These are phyloP conservation scores for Pleomassaria siparia DNA, from an alignment of 2,329 filamentous ascomycete genomes.

Conservation along the genomic window DNA sequence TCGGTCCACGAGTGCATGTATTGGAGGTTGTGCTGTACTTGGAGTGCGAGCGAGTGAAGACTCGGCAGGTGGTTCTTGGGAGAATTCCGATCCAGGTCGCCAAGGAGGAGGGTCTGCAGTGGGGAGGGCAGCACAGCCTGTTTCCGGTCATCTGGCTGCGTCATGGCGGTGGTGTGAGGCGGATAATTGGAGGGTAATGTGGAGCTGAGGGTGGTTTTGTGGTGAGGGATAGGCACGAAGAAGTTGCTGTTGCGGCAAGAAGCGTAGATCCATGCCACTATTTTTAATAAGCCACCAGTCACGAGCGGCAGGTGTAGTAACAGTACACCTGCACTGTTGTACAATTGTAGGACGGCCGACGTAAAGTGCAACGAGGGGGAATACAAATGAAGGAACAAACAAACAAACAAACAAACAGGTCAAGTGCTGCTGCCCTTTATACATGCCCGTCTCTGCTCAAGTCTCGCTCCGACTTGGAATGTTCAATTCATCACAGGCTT, in stretches of 20 bases:
- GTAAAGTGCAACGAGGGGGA: neutral
- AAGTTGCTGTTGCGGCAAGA: conserved; percentile 32
- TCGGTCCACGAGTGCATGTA: conserved; percentile 75
- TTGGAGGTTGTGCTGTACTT: conserved; percentile 70
- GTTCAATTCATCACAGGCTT: neutral
- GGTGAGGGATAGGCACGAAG: conserved; percentile 6
- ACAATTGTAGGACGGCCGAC: conserved; percentile 1
- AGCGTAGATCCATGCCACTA: conserved; percentile 31
- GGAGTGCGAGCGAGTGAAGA: conserved; percentile 55
- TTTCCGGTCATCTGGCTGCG: conserved; percentile 26
- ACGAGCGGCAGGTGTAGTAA: neutral
- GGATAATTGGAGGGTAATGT: conserved; percentile 4
- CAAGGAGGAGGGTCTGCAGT: conserved; percentile 35
- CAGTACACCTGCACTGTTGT: too few relatives aligned
- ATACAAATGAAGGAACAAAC: neutral
- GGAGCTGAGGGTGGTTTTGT: conserved; percentile 4
- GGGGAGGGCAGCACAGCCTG: conserved; percentile 30
- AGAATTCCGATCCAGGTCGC: conserved; percentile 11
- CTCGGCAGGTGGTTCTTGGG: conserved; percentile 27
- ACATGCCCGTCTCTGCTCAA: neutral
- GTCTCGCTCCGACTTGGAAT: conserved; percentile 1
- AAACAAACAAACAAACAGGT: too few relatives aligned
- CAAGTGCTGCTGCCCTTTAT: neutral
- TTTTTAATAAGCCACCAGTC: conserved; percentile 11
- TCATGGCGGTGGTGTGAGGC: conserved; percentile 23